Percentiles rank a stretch among this genome's conserved stretches.
These are phyloP conservation scores for Ceraceosorus bombacis DNA, from an alignment of 1,284 basidiomycete species.

Conservation along the genomic window DNA sequence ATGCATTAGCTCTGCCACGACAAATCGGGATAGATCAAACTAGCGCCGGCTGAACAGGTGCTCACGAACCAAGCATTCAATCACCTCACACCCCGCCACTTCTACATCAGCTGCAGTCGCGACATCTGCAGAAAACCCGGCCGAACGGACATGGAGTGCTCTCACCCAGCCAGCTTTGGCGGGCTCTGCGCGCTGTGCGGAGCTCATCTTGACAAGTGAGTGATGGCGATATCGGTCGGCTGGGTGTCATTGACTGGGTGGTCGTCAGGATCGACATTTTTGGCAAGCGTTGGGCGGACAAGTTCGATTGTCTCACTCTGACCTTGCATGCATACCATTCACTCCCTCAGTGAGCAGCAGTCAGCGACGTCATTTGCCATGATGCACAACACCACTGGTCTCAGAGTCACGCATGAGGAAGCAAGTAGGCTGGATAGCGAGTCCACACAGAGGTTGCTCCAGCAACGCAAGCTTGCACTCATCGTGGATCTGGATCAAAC, in stretches of 20 bases:
- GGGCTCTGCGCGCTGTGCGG: constrained; percentile 90
- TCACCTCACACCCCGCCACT: too few species aligned
- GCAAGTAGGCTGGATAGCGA: constrained; percentile 79
- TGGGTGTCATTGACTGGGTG: not conserved
- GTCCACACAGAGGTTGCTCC: constrained; percentile 68
- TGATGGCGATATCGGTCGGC: not conserved
- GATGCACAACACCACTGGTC: constrained; percentile 37
- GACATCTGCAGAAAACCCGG: too few species aligned
- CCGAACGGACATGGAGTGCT: constrained; percentile 54
- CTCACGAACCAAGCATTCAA: too few species aligned
- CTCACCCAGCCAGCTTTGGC: constrained; percentile 82
- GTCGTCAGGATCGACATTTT: not conserved
- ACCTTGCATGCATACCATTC: not conserved
- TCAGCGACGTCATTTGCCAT: constrained; percentile 19
- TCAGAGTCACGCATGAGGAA: constrained; percentile 54
- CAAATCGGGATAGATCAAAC: too few species aligned
- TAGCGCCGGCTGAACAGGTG: too few species aligned
- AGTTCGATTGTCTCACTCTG: too few species aligned
- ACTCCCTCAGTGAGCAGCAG: constrained; percentile 14
- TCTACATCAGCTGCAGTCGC: too few species aligned
- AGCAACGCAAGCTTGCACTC: constrained; percentile 72
- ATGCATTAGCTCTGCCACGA: too few species aligned
- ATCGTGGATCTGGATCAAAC: constrained; percentile 99
- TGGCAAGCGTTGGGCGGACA: not conserved
- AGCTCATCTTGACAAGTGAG: constrained; percentile 70